Evolutionary conservation across 2,329 filamentous ascomycete genomes (phyloP).

Genomic region (Xylaria sp.): DNA sequence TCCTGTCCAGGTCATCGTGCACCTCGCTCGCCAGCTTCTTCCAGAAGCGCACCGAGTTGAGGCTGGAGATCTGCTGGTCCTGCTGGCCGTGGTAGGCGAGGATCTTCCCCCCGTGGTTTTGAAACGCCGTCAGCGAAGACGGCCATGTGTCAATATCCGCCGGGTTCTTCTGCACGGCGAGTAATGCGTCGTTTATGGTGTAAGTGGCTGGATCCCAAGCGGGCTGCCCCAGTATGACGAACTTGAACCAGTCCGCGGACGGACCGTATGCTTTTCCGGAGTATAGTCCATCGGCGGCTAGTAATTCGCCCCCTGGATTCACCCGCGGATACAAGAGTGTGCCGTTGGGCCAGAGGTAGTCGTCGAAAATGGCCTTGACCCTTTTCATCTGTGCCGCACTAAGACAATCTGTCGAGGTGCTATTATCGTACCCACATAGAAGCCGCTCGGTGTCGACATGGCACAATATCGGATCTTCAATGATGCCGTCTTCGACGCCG

Average conservation of each 20-base stretch:
- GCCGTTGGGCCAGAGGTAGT: constrained; percentile 50
- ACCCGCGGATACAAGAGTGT: constrained; percentile 55
- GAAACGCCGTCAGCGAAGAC: constrained; percentile 45
- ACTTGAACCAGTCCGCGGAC: constrained; percentile 54
- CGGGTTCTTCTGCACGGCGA: constrained; percentile 29
- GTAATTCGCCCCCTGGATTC: constrained; percentile 52
- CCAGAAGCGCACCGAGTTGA: constrained; percentile 54
- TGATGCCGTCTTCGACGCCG: constrained; percentile 48
- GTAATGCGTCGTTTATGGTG: constrained; percentile 42
- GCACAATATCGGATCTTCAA: constrained; percentile 47
- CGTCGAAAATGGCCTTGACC: constrained; percentile 49
- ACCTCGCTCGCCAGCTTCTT: constrained; percentile 50
- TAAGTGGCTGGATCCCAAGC: constrained; percentile 48
- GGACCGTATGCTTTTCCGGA: constrained; percentile 48
- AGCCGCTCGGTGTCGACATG: constrained; percentile 44
- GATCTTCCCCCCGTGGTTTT: constrained; percentile 48
- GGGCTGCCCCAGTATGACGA: constrained; percentile 51
- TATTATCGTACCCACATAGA: constrained; percentile 40
- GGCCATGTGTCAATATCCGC: constrained; percentile 37
- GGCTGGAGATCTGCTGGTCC: constrained; percentile 51
- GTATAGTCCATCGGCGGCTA: constrained; percentile 47
- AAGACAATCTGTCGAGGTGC: constrained; percentile 45
- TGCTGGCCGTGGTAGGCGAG: constrained; percentile 44
- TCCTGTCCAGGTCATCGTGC: constrained; percentile 27
- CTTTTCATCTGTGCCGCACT: constrained; percentile 49